A percentile compares a stretch with the other conserved stretches of the same genome.
These are phyloP conservation scores for Colletotrichum spinosum DNA, from an alignment of 2,329 filamentous ascomycete species.

Conservation along the genomic window DNA sequence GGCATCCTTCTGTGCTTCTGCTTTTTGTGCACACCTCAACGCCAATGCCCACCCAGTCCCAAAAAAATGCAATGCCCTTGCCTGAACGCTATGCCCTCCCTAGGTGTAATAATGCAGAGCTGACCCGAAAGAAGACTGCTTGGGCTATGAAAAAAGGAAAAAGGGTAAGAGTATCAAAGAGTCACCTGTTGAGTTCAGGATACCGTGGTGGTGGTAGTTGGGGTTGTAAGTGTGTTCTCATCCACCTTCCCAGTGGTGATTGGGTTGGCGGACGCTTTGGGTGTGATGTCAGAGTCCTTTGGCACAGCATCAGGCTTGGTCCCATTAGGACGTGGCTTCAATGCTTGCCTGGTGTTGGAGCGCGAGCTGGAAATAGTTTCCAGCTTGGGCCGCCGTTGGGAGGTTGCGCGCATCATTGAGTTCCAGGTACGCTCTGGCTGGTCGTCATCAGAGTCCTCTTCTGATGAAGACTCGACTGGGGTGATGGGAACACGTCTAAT, in stretches of 20 bases:
- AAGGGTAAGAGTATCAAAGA: background rate
- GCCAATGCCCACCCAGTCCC: conserved; percentile 23
- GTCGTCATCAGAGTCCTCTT: conserved; percentile 41
- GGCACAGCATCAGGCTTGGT: conserved; percentile 17
- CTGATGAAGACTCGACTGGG: conserved; percentile 45
- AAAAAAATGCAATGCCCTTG: conserved; percentile 29
- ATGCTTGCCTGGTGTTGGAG: conserved; percentile 43
- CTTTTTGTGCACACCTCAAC: conserved; percentile 28
- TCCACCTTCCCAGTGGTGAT: conserved; percentile 12
- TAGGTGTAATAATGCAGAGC: conserved; percentile 28
- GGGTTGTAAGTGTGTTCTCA: conserved; percentile 27
- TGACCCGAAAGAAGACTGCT: background rate
- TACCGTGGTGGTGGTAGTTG: background rate
- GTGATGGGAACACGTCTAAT: conserved; percentile 37
- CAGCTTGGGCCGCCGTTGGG: conserved; percentile 56
- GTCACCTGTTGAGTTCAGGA: background rate
- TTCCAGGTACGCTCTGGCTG: conserved; percentile 38
- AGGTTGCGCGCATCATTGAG: conserved; percentile 44
- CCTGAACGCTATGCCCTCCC: conserved; percentile 34
- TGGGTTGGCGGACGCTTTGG: conserved; percentile 34
- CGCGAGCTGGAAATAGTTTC: conserved; percentile 60
- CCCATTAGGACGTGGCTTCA: conserved; percentile 41
- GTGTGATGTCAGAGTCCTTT: conserved; percentile 33
- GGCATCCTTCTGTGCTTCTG: conserved; percentile 22
- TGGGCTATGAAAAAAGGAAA: background rate